Evolutionary conservation across 495 filamentous ascomycete species (phyloP), one percentile per base, ranked within the genome.

Genomic region (Penicillium angulare): DNA sequence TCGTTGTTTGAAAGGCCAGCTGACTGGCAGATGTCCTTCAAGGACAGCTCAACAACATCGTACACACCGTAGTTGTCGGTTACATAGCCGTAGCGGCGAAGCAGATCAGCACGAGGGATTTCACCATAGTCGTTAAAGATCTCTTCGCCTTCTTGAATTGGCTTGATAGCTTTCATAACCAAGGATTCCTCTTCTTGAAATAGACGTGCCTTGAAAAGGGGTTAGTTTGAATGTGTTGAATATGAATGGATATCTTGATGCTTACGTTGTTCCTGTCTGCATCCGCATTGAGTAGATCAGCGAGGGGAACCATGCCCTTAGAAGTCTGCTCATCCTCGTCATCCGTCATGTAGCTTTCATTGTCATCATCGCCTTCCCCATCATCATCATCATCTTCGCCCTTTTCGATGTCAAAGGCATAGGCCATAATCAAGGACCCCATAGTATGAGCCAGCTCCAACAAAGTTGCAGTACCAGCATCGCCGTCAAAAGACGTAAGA

Each of bases 41-140:
- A 71, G 2, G 85, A 75, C 16, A 97, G 53, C 65, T 97, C 92
- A 0, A 87, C 82, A 5, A 96, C 91, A 62, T 97, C 91, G 63
- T 86, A 89, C 23, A 79, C 67, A 13, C 82, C 72, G 57, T 96
- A 93, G 47, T 85, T 83, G 23, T 76, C 66, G 2, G 90, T 95
- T 10, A 92, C 83, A 56, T 96, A 97, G 6, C 92, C 92, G 57
- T 96, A 97, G 20, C 92, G 76, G 16, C 92, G 79, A 16, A 97
- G 79, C 16, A 97, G 70, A 63, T 97, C 92, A 0, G 86, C 82
- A 22, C 84, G 86, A 2, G 90, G 85, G 18, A 95, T 80, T 26
- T 88, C 83, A 7, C 92, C 92, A 62, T 95, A 96, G 64, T 95
- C 92, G 55, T 96, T 96, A 58, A 95, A 83, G 16, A 96, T 83